These are phyloP conservation scores for Trichophaea hybrida DNA, from an alignment of 2,329 filamentous ascomycete species.

Conservation along the genomic window DNA sequence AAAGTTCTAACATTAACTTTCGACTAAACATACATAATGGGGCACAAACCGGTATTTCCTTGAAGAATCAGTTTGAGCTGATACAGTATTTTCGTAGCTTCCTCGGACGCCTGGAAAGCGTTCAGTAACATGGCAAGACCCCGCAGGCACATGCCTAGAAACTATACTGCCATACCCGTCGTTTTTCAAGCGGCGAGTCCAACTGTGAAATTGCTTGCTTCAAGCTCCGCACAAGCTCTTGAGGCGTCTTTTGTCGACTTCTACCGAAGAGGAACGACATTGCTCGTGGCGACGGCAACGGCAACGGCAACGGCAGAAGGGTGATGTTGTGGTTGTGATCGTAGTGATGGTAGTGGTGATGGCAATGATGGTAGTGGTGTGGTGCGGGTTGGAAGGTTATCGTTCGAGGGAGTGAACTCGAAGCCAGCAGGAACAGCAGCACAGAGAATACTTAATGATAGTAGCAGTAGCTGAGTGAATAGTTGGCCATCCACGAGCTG, in stretches of 20 bases:
- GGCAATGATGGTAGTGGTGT: not conserved
- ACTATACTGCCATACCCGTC: constrained; percentile 37
- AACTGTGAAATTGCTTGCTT: constrained; percentile 50
- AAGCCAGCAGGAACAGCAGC: no score
- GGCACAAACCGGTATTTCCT: constrained; percentile 64
- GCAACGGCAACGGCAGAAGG: not conserved
- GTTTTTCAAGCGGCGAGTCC: constrained; percentile 42
- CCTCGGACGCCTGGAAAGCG: constrained; percentile 56
- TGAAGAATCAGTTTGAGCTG: constrained; percentile 91
- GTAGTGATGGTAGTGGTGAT: not conserved
- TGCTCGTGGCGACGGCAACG: constrained; percentile 5
- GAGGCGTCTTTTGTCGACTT: constrained; percentile 45
- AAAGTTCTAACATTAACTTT: constrained; percentile 8
- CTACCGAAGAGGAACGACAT: constrained; percentile 61
- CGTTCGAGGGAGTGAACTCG: no score
- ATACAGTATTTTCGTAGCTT: constrained; percentile 67
- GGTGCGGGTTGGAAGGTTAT: not conserved
- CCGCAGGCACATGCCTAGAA: constrained; percentile 17
- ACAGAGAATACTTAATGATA: no score
- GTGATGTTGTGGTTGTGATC: constrained; percentile 14
- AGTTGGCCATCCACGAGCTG: no score
- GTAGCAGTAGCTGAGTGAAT: no score
- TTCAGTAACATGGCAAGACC: constrained; percentile 23
- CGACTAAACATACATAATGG: constrained; percentile 6
- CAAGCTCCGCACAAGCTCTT: constrained; percentile 47